phyloP scores from a whole-genome alignment of 148 eudicot genomes.

The Camellia granthamiana region DNA sequence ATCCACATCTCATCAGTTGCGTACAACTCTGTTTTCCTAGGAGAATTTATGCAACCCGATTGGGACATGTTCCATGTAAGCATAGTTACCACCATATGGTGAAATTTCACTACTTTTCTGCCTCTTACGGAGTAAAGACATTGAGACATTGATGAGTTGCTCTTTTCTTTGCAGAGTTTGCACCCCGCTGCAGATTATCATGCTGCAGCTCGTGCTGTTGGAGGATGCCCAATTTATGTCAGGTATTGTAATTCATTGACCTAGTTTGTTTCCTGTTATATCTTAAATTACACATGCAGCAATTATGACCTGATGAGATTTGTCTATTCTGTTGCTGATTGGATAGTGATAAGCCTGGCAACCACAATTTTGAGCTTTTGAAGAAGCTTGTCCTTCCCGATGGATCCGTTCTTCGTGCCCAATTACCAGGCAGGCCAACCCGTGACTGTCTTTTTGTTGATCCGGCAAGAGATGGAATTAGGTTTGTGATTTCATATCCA shows the following conservation, averaged over 20 bases:
- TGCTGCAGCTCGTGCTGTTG: constrained; percentile 87
- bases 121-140: neutral
- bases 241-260: constrained; percentile 39
- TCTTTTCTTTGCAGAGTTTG: constrained; percentile 57
- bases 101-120: neutral
- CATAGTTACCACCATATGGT: neutral
- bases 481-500: constrained; percentile 33
- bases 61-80: constrained; percentile 99
- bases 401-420: constrained; percentile 86
- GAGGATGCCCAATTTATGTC: constrained; percentile 91
- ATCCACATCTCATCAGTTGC: constrained; percentile 89
- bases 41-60: constrained; percentile 94
- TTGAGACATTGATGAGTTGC: constrained; percentile 11
- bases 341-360: constrained; percentile 83
- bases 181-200: constrained; percentile 97
- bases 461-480: constrained; percentile 89
- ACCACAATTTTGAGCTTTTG: constrained; percentile 82
- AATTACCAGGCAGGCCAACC: constrained; percentile 85
- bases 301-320: neutral
- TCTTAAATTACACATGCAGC: neutral
- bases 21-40: constrained; percentile 84
- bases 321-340: constrained; percentile 4
- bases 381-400: constrained; percentile 90
- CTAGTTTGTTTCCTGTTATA: neutral
- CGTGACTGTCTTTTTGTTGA: constrained; percentile 81